A percentile compares a stretch with the other conserved stretches of the same genome.
Evolutionary conservation across 2,329 filamentous ascomycete genomes (phyloP).

Genomic region (Alternaria arborescens): DNA sequence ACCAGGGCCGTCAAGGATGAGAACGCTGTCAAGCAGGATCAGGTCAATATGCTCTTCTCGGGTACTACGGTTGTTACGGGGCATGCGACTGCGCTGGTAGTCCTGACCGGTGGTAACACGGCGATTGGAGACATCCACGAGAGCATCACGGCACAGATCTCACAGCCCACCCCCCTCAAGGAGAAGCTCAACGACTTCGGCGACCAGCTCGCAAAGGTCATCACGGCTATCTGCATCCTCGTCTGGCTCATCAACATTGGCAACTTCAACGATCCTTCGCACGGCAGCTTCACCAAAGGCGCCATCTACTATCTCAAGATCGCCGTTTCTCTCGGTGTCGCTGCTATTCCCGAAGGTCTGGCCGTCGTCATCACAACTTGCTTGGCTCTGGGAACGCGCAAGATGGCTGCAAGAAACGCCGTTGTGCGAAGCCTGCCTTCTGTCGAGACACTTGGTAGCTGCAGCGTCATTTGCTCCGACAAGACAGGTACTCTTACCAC

Average conservation of each 20-base stretch:
- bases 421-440: conserved; percentile 96
- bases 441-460: conserved; percentile 97
- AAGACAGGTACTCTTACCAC: conserved; percentile 98
- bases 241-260: conserved; percentile 99
- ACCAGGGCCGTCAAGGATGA: conserved; percentile 73
- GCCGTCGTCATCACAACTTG: conserved; percentile 99
- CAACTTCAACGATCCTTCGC: conserved; percentile 93
- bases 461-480: conserved; percentile 99
- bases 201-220: conserved; percentile 94
- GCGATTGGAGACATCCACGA: conserved; percentile 99
- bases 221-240: conserved; percentile 93
- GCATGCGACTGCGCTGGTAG: conserved; percentile 89
- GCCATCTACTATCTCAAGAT: conserved; percentile 99
- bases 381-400: conserved; percentile 91
- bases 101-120: conserved; percentile 86
- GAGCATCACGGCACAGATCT: conserved; percentile 97
- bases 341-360: conserved; percentile 95
- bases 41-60: conserved; percentile 97
- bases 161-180: conserved; percentile 94
- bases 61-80: conserved; percentile 97
- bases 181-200: conserved; percentile 99
- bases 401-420: conserved; percentile 98
- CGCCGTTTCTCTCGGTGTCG: conserved; percentile 95
- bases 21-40: conserved; percentile 94
- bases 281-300: conserved; percentile 93